Conservation (phyloP, 306 rosid species). For the Vigna nakashimae region DNA sequence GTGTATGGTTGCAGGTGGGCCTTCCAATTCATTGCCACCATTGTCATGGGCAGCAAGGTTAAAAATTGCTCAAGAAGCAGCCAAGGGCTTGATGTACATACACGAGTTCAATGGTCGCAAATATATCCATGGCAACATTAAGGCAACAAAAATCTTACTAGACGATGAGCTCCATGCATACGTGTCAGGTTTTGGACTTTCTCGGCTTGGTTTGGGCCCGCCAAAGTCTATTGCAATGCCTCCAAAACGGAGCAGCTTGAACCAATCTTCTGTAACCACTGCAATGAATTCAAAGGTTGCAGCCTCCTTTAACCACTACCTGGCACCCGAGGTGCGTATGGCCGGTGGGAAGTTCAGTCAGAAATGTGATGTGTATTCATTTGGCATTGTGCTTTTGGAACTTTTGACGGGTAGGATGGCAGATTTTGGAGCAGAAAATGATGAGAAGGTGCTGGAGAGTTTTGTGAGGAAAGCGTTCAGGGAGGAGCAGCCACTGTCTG, state of each 20-base stretch:
- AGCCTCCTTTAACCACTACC: constrained; percentile 50
- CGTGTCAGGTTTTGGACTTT: constrained; percentile 78
- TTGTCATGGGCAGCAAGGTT: constrained; percentile 75
- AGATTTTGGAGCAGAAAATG: constrained; percentile 60
- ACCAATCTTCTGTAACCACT: constrained; percentile 49
- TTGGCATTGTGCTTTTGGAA: constrained; percentile 76
- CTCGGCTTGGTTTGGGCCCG: constrained; percentile 57
- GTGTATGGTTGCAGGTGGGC: constrained; percentile 59
- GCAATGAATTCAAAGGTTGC: constrained; percentile 50
- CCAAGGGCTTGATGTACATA: constrained; percentile 74
- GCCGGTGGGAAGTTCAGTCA: constrained; percentile 72
- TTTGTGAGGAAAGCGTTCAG: constrained; percentile 68
- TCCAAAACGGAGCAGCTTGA: constrained; percentile 58
- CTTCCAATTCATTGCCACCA: constrained; percentile 54
- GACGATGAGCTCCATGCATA: constrained; percentile 72
- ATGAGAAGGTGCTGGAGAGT: constrained; percentile 63
- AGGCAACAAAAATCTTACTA: constrained; percentile 76
- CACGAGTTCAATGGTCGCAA: constrained; percentile 77
- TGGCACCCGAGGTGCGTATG: constrained; percentile 75
- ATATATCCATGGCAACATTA: constrained; percentile 75
- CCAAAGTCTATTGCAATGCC: constrained; percentile 51
- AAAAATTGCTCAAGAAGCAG: constrained; percentile 79
- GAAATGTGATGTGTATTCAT: constrained; percentile 85
- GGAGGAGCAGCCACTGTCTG: constrained; percentile 72
- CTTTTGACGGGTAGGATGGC: constrained; percentile 68